Conservation (phyloP, 768 basidiomycete species). For the Neoboletus subvelutipes region DNA sequence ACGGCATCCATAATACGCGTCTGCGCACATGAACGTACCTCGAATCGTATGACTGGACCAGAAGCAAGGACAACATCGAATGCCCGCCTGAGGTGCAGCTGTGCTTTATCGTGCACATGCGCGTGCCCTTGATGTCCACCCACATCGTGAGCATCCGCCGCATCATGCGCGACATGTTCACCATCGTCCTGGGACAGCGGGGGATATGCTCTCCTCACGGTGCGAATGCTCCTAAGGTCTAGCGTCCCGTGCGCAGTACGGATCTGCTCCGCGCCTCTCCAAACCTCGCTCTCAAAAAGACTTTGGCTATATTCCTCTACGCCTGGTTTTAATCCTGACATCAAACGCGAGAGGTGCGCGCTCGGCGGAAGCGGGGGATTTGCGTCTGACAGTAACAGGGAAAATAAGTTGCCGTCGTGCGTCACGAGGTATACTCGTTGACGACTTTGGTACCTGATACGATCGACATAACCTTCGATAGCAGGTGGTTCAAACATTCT, state of each 20-base stretch:
- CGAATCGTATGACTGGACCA: slow-evolving; percentile 71
- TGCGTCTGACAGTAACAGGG: slow-evolving; percentile 48
- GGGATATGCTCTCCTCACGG: slow-evolving; percentile 55
- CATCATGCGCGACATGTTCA: slow-evolving; percentile 27
- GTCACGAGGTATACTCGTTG: slow-evolving; percentile 67
- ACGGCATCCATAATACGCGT: background rate
- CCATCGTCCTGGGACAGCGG: slow-evolving; percentile 30
- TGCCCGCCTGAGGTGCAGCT: slow-evolving; percentile 57
- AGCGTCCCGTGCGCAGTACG: slow-evolving; percentile 62
- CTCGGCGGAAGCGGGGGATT: slow-evolving; percentile 74
- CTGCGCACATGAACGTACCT: slow-evolving; percentile 51
- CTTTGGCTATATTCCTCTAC: slow-evolving; percentile 30
- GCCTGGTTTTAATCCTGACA: slow-evolving; percentile 28
- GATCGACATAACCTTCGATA: slow-evolving; percentile 85
- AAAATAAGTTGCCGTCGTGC: slow-evolving; percentile 74
- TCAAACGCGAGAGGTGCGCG: slow-evolving; percentile 33
- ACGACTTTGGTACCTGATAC: slow-evolving; percentile 56
- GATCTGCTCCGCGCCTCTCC: slow-evolving; percentile 64
- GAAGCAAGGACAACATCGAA: slow-evolving; percentile 76
- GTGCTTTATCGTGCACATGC: slow-evolving; percentile 41
- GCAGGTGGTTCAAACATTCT: slow-evolving; percentile 71
- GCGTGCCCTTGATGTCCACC: slow-evolving; percentile 60
- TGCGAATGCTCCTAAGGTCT: slow-evolving; percentile 69
- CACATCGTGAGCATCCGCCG: slow-evolving; percentile 56
- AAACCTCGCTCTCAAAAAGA: slow-evolving; percentile 52